Base-by-base conservation (phyloP, 2,329 filamentous ascomycete species). In the Lachnellula arida region DNA sequence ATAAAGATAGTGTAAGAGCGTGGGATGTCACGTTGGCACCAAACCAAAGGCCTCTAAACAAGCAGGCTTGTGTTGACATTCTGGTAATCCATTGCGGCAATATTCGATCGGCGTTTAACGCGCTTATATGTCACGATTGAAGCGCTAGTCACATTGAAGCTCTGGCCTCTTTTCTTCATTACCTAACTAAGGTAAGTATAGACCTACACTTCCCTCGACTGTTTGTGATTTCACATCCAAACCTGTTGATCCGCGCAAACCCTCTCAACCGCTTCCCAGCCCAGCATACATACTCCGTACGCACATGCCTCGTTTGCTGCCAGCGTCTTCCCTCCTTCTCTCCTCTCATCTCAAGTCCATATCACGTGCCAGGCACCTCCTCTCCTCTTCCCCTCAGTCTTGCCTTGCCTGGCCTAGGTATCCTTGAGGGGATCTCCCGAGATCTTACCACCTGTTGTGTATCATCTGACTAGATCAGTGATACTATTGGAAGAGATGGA, bases 381-480 rank as follows among this genome's bases (percentile, higher is more conserved):
- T 22, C 50, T 12, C 5, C 9, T 15, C 19, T 25, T 46, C 50
- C 40, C 17, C 34, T 25, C 15, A 19, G 9, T 47, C n/a, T 51
- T 22, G 22, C 22, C 35, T 39, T 11, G 9, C 9, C 28, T 19
- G 19, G 19, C 19, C 19, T 32, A 32, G 28, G 9, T 32, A 51
- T 40, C 54, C 44, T 56, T 34, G 43, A 37, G 43, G 34, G 5
- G 54, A 52, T 52, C 54, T 52, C 43, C 49, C 49, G 48, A 17
- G 39, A 46, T 48, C 34, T 12, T 44, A 39, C 7, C n/a, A 22
- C 23, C 17, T 54, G 37, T 23, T 47, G 52, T 42, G 42, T 49
- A 47, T 39, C 22, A 48, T 34, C 52, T 19, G 52, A 49, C 15
- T 37, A 39, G 37, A 22, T 23, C 34, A 8, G 15, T 34, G 19